These are phyloP conservation scores for Vitis rotundifolia DNA, from an alignment of 164 flowering plant genomes.

Conservation along the genomic window DNA sequence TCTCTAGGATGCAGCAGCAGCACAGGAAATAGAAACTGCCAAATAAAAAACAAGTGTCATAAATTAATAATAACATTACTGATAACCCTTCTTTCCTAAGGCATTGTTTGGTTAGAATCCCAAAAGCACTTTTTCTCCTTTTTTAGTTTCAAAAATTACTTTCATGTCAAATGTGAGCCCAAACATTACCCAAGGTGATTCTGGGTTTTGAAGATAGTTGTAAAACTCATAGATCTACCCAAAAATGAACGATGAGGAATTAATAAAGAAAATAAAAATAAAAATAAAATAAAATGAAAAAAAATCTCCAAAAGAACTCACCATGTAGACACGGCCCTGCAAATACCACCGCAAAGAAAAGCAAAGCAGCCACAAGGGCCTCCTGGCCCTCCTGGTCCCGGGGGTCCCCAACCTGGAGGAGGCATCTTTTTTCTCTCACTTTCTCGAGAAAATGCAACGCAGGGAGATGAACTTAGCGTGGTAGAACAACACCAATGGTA, in stretches of 20 bases:
- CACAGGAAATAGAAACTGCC: constrained; percentile 38
- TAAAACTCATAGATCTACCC: too few relatives aligned
- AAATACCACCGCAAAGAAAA: constrained; percentile 24
- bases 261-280: too few relatives aligned
- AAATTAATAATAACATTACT: too few relatives aligned
- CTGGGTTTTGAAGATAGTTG: too few relatives aligned
- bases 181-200: too few relatives aligned
- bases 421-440: constrained; percentile 18
- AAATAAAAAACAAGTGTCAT: not conserved
- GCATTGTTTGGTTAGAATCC: too few relatives aligned
- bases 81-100: too few relatives aligned
- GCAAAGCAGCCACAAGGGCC: constrained; percentile 25
- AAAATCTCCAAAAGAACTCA: constrained; percentile 1
- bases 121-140: too few relatives aligned
- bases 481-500: not conserved
- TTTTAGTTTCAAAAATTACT: too few relatives aligned
- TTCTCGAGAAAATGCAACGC: not conserved
- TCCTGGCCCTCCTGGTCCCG: constrained; percentile 28
- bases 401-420: constrained; percentile 31
- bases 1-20: constrained; percentile 43
- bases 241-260: too few relatives aligned
- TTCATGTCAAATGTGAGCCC: too few relatives aligned
- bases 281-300: not conserved
- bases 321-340: constrained; percentile 30
- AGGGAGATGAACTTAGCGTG: too few relatives aligned